Evolutionary conservation across 306 rosid species (phyloP), one percentile per base, ranked within the genome.

Genomic region (Amphicarpaea edgeworthii): DNA sequence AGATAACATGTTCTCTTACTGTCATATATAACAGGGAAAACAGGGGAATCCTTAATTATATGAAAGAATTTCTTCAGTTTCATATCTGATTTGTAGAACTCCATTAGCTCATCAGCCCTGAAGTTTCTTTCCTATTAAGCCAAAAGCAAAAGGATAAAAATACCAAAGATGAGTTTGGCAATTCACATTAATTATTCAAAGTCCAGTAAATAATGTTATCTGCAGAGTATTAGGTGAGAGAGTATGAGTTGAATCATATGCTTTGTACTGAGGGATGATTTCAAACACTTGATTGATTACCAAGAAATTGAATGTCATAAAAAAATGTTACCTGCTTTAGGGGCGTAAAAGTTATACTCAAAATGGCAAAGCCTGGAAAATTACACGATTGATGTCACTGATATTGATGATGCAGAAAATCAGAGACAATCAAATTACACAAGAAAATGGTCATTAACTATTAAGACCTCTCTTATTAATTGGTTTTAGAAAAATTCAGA

Each of bases 61-160:
- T 92, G 96, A 86, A 95, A 77, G 87, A 90, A 95, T 77, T 95
- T 95, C 96, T 90, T 95, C 87, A 95, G 85, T 72, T 95, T 95
- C 89, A 90, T 79, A 89, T 95, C 98, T 69, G 96, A 85, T 84
- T 85, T 87, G 88, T 95, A 95, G 84, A 86, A 89, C 75, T 94
- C 96, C 96, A 95, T 92, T 54, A 95, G 90, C 66, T 92, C 92
- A 68, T 87, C 92, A 70, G 97, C 98, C 82, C 88, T 87, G 83
- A 92, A 92, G 79, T 68, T 90, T 76, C 84, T 95, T 69, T 70
- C 86, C 98, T 95, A 67, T 69, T 75, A 45, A 62, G 64, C 20
- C 68, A 68, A 65, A 58, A 65, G 58, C 47, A 69, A 61, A 64
- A 61, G 61, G n/a, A 30, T 40, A 62, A 40, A 26, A 28, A 24